Base-by-base conservation (phyloP, 2,329 filamentous ascomycete genomes). In the Colletotrichum higginsianum region DNA sequence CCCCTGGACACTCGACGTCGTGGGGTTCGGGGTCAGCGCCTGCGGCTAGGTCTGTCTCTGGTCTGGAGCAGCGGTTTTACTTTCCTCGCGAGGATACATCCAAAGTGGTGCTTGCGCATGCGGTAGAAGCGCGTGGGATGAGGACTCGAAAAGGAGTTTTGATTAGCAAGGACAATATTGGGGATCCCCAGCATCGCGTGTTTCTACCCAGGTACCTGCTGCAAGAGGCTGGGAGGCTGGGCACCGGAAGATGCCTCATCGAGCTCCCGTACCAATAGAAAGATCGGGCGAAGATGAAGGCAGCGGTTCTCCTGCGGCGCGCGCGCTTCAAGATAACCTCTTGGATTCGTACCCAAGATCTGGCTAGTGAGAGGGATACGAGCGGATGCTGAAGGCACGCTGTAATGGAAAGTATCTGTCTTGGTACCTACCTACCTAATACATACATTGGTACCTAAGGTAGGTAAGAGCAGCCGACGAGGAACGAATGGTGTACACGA, bases 251-350 rank as follows among this genome's bases (percentile, higher is more conserved):
- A 70, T 40, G 30, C 67, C 26, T 49, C 16, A 55, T 70, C 18
- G 42, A 46, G 12, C 61, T 66, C 60, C 61, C 47, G 61, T 64
- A 42, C 66, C 66, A 58, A 69, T 69, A 49, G 61, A 58, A 65
- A 64, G 9, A 30, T 21, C 58, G 30, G 66, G 30, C 40, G 42
- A 26, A 50, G 50, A 46, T n/a, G 56, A 11, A 38, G 35, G 56
- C 12, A 23, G 66, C 26, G 21, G 21, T 47, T 30, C 40, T 56
- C 21, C 44, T 26, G 30, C 44, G 47, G 15, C 60, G 47, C 60
- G 50, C 60, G 47, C 47, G 42, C 47, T 62, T 52, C 3, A 16
- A 52, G 46, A 52, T 26, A n/a, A 35, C 60, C 15, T 38, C 50
- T 18, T 57, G 53, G n/a, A 16, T 21, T 30, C 26, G 26, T 30